Base-by-base conservation (phyloP, 2,329 filamentous ascomycete species). In the Tolypocladium nubicola region DNA sequence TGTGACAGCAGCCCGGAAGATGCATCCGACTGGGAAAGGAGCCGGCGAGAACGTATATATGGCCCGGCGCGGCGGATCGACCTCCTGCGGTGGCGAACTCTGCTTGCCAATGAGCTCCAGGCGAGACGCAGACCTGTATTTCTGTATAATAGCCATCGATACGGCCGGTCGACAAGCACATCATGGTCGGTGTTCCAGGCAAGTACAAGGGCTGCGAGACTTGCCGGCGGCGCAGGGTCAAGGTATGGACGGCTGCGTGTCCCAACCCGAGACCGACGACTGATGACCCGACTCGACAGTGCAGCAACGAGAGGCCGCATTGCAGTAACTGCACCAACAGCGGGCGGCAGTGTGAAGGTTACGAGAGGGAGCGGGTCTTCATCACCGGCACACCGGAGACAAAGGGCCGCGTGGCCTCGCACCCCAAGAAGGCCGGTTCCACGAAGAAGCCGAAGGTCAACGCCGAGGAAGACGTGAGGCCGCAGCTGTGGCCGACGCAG, bases 201-300 rank as follows among this genome's bases (percentile, higher is more conserved):
- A 85, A 84, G 68, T 85, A 81, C 67, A 84, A 84, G 68, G 82
- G 82, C 41, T 85, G 82, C 70, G 82, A 84, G 68, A 85, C 82
- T 33, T 85, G 83, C 66, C 74, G 82, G 53, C 71, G 75, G 35
- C 73, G 82, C 55, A 76, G 83, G 67, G 82, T 85, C 60, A 83
- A 82, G 67, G 82, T 83, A 71, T 61, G 76, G 62, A 39, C 23
- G 21, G 21, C 13, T 23, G 26, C 5, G 5, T n/a, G 11, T 14
- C 6, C 21, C 30, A 10, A 21, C 23, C 21, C 52, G 30, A 5
- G 26, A 40, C 13, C 16, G 23, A 10, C 6, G 21, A 43, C n/a
- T n/a, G 33, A 14, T 52, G 43, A 50, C 23, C 52, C 62, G 39
- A 62, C 23, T 39, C 49, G 52, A 50, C 62, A 84, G 80, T 87